These are phyloP conservation scores for Geotrichum reessii DNA, from an alignment of 1,139 yeast species.

Conservation along the genomic window DNA sequence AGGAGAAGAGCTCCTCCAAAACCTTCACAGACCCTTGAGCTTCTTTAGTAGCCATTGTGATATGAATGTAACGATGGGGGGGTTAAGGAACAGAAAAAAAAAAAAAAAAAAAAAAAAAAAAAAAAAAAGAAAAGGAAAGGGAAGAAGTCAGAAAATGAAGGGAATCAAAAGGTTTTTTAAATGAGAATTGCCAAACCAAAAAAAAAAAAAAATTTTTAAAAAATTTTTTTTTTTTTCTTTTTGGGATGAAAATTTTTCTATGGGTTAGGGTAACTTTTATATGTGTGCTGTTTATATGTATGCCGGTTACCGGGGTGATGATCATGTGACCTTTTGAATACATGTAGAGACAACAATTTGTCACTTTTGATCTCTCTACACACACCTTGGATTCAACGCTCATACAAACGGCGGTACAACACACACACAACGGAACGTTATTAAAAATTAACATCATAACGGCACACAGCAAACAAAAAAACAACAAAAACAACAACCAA, in stretches of 20 bases:
- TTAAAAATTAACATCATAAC: background rate
- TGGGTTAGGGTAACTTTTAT: background rate
- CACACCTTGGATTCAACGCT: background rate
- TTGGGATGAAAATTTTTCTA: background rate
- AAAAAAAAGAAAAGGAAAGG: background rate
- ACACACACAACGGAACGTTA: background rate
- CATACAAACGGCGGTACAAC: background rate
- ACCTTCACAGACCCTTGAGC: conserved; percentile 46
- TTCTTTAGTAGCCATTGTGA: conserved; percentile 29
- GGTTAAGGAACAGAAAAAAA: background rate
- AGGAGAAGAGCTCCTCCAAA: conserved; percentile 87
- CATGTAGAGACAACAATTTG: too few species aligned
- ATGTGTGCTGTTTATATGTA: background rate
- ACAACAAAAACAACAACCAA: background rate
- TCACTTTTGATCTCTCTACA: too few species aligned
- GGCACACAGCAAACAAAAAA: background rate
- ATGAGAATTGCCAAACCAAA: background rate
- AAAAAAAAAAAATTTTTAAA: conserved; percentile 1
- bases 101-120: background rate
- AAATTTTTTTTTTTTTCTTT: background rate
- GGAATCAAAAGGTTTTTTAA: conserved; percentile 1
- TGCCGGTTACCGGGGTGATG: background rate
- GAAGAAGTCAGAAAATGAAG: background rate
- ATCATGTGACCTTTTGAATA: background rate
- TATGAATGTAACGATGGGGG: conserved; percentile 2